These are phyloP conservation scores for Dictyostelium capitatum DNA, from an alignment of 78 protist species.

Conservation along the genomic window DNA sequence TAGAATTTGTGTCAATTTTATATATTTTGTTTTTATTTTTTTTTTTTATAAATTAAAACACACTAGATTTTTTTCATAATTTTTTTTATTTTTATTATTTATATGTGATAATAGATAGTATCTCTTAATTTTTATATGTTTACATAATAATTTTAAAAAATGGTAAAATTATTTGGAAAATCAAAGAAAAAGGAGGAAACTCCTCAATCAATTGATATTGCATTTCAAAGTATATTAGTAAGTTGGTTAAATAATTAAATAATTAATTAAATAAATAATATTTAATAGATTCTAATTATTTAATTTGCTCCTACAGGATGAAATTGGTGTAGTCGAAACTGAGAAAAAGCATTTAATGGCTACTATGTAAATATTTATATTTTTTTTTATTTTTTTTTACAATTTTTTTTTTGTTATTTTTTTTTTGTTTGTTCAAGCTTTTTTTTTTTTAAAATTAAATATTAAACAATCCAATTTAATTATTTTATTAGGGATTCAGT, in stretches of 20 bases:
- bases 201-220: constrained; percentile 37
- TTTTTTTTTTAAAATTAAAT: background rate
- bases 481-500: constrained; percentile 6
- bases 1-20: no score
- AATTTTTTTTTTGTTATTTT: background rate
- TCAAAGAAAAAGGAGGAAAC: constrained; percentile 36
- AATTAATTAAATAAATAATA: background rate
- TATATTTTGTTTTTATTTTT: no score
- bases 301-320: constrained; percentile 52
- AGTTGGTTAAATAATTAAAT: background rate
- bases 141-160: background rate
- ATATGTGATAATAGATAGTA: background rate
- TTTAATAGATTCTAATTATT: background rate
- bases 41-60: no score
- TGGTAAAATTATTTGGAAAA: constrained; percentile 42
- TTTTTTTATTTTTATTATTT: no score
- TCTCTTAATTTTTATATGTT: background rate
- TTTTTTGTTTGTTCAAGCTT: background rate
- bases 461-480: no score
- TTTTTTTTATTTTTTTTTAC: background rate
- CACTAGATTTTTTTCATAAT: no score
- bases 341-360: constrained; percentile 63
- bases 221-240: constrained; percentile 58
- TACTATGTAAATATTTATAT: background rate
- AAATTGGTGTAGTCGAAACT: constrained; percentile 51